A percentile compares a stretch with the other conserved stretches of the same genome.
phyloP scores from a whole-genome alignment of 1,139 yeast genomes.

The Yamadazyma trypodendri region DNA sequence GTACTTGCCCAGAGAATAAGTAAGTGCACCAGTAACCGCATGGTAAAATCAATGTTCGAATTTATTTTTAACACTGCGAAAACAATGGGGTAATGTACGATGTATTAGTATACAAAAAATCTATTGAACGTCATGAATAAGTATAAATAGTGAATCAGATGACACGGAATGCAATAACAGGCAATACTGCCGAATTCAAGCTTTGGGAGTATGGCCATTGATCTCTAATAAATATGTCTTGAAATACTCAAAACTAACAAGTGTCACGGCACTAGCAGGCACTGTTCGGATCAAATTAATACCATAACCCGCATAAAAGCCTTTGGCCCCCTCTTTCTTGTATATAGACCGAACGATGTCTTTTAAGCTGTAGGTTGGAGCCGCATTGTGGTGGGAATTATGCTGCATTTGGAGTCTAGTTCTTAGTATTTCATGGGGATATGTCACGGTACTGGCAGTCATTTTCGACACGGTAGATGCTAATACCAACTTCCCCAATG shows the following conservation, averaged over 20 bases:
- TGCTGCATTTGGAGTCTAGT: conserved; percentile 78
- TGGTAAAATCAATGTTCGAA: not conserved
- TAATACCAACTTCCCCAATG: conserved; percentile 50
- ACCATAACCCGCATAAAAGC: conserved; percentile 87
- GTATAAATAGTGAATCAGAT: not conserved
- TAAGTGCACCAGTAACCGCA: not conserved
- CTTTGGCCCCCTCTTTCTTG: conserved; percentile 70
- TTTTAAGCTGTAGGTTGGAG: conserved; percentile 16
- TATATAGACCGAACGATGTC: conserved; percentile 47
- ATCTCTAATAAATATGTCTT: conserved; percentile 55
- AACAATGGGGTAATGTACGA: not conserved
- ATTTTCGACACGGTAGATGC: conserved; percentile 86
- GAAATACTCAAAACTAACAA: conserved; percentile 89
- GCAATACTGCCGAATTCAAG: not conserved
- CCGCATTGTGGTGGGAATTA: conserved; percentile 11
- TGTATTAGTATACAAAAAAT: conserved; percentile 1
- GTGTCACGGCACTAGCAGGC: conserved; percentile 92
- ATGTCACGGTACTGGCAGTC: conserved; percentile 85
- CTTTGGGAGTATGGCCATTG: conserved; percentile 21
- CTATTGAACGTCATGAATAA: not conserved
- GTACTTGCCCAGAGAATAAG: not conserved
- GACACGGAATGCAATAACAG: not conserved
- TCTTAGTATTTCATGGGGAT: conserved; percentile 94
- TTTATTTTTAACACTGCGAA: not conserved
- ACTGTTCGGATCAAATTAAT: conserved; percentile 88